Evolutionary conservation across 768 basidiomycete species (phyloP).

Genomic region (Phaeolepiota aurea): DNA sequence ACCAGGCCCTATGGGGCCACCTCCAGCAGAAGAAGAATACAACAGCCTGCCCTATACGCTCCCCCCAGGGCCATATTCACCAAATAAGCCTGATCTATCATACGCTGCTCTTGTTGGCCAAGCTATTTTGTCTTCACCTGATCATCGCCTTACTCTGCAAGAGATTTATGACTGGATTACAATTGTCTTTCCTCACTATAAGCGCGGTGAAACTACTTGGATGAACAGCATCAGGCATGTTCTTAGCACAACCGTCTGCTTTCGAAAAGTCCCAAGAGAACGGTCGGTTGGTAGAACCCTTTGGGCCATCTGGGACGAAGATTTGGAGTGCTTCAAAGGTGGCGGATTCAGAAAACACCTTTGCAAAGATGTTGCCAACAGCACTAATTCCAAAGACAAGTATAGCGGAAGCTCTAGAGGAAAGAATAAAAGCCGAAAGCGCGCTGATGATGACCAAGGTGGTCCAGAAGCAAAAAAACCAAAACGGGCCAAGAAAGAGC

Average conservation of each 20-base stretch:
- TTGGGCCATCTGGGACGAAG: slow-evolving; percentile 83
- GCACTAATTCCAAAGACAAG: slow-evolving; percentile 25
- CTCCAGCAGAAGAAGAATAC: slow-evolving; percentile 57
- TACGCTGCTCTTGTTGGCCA: slow-evolving; percentile 97
- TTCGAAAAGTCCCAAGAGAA: slow-evolving; percentile 77
- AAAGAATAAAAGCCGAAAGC: slow-evolving; percentile 27
- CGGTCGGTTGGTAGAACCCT: slow-evolving; percentile 73
- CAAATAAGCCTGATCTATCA: slow-evolving; percentile 74
- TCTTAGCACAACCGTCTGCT: slow-evolving; percentile 84
- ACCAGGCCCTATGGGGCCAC: slow-evolving; percentile 66
- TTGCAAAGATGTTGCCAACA: slow-evolving; percentile 38
- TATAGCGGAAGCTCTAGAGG: slow-evolving; percentile 15
- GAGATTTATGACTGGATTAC: slow-evolving; percentile 98
- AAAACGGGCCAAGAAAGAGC: slow-evolving; percentile 40
- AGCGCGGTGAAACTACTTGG: slow-evolving; percentile 91
- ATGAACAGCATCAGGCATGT: slow-evolving; percentile 99
- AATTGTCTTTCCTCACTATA: slow-evolving; percentile 88
- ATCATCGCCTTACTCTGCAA: slow-evolving; percentile 81
- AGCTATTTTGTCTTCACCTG: slow-evolving; percentile 79
- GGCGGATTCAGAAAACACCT: slow-evolving; percentile 73
- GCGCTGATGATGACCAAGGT: slow-evolving; percentile 28
- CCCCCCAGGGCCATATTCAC: slow-evolving; percentile 79
- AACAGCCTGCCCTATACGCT: slow-evolving; percentile 65
- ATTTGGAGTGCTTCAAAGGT: slow-evolving; percentile 73
- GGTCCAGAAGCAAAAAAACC: slow-evolving; percentile 27